Percentiles rank a stretch among this genome's conserved stretches.
Conservation (phyloP, 1,139 yeast species). For the Nakaseomyces glabratus region DNA sequence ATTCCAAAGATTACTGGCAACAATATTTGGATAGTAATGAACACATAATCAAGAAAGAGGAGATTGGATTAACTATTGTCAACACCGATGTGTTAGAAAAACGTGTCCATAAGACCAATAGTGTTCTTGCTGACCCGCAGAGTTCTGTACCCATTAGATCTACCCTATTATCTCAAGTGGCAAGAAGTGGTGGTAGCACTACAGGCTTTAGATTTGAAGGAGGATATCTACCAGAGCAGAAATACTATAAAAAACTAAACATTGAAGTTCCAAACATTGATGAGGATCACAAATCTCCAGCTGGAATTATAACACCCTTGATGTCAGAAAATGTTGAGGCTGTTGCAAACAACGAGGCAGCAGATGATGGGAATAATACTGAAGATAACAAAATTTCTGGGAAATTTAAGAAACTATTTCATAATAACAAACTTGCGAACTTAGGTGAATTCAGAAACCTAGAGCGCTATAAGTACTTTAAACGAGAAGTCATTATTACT, state of each 20-base stretch:
- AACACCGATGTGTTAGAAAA: slow-evolving; percentile 47
- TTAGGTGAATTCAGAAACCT: slow-evolving; percentile 9
- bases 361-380: not conserved
- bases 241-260: slow-evolving; percentile 16
- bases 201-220: slow-evolving; percentile 35
- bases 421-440: slow-evolving; percentile 6
- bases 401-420: slow-evolving; percentile 25
- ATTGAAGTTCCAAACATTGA: slow-evolving; percentile 14
- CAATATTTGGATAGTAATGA: slow-evolving; percentile 48
- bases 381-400: slow-evolving; percentile 17
- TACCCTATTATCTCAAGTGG: slow-evolving; percentile 41
- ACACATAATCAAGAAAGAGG: slow-evolving; percentile 59
- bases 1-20: slow-evolving; percentile 1
- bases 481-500: slow-evolving; percentile 24
- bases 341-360: slow-evolving; percentile 1
- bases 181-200: slow-evolving; percentile 44
- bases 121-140: slow-evolving; percentile 54
- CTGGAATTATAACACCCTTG: slow-evolving; percentile 5
- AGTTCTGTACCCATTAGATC: slow-evolving; percentile 31
- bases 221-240: slow-evolving; percentile 15
- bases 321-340: slow-evolving; percentile 7
- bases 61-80: slow-evolving; percentile 33
- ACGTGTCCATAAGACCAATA: slow-evolving; percentile 38
- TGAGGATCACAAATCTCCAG: slow-evolving; percentile 11
- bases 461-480: slow-evolving; percentile 15